Conservation (phyloP, 2,329 filamentous ascomycete genomes). For the Claviceps africana region DNA sequence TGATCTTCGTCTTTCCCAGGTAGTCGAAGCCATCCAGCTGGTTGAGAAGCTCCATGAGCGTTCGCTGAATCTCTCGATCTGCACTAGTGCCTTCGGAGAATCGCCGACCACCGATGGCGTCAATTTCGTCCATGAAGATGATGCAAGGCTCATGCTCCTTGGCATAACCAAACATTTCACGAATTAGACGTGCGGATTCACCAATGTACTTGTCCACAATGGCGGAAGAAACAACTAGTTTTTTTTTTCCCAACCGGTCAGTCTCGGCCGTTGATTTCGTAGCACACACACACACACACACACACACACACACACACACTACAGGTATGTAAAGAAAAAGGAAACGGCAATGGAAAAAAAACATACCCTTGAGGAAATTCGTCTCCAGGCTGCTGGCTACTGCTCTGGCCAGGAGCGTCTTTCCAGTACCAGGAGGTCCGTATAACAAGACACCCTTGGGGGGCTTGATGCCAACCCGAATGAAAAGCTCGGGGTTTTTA, state of each 20-base stretch:
- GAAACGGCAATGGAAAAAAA: neutral
- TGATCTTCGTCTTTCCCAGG: slow-evolving; percentile 98
- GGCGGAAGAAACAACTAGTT: slow-evolving; percentile 89
- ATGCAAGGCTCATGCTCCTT: slow-evolving; percentile 99
- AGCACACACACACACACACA: neutral
- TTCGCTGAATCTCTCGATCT: slow-evolving; percentile 95
- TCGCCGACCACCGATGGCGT: slow-evolving; percentile 89
- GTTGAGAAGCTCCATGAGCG: slow-evolving; percentile 95
- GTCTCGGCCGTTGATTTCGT: neutral
- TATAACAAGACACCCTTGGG: slow-evolving; percentile 96
- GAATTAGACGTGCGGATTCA: slow-evolving; percentile 89
- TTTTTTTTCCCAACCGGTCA: slow-evolving; percentile 8
- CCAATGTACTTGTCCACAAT: slow-evolving; percentile 99
- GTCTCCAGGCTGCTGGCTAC: slow-evolving; percentile 95
- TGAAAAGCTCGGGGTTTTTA: slow-evolving; percentile 96
- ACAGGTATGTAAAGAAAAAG: too few species aligned
- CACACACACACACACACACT: neutral
- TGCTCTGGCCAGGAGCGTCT: slow-evolving; percentile 85
- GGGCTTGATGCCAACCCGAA: slow-evolving; percentile 95
- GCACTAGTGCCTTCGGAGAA: slow-evolving; percentile 97
- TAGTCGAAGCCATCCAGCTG: slow-evolving; percentile 99
- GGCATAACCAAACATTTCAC: slow-evolving; percentile 99
- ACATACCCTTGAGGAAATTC: slow-evolving; percentile 87
- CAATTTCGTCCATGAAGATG: slow-evolving; percentile 99
- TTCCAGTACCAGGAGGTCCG: slow-evolving; percentile 90